Percentiles rank a stretch among this genome's conserved stretches.
Evolutionary conservation across 352 stramenopile genomes (phyloP).

Genomic region (Plasmopara muralis): DNA sequence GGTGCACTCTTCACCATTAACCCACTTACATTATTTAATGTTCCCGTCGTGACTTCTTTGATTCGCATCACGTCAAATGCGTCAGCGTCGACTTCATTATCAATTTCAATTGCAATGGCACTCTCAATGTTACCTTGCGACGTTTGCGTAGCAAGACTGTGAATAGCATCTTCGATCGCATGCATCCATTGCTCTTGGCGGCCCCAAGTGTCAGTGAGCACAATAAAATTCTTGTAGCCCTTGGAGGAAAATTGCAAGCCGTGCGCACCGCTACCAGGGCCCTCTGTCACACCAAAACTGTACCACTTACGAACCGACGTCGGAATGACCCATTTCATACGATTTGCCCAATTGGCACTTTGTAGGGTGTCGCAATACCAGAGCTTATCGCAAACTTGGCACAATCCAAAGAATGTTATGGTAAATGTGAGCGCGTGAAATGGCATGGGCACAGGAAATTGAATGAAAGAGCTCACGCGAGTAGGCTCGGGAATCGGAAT

Average conservation of each 20-base stretch:
- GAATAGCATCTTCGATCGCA: slow-evolving; percentile 71
- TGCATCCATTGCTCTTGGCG: slow-evolving; percentile 85
- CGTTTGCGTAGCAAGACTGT: slow-evolving; percentile 51
- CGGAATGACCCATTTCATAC: slow-evolving; percentile 88
- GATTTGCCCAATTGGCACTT: slow-evolving; percentile 74
- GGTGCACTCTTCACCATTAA: slow-evolving; percentile 8
- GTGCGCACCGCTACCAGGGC: slow-evolving; percentile 75
- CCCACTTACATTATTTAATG: not conserved
- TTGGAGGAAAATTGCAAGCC: slow-evolving; percentile 84
- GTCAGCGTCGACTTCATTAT: slow-evolving; percentile 81
- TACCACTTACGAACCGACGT: slow-evolving; percentile 85
- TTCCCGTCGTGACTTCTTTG: slow-evolving; percentile 17
- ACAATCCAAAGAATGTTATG: slow-evolving; percentile 78
- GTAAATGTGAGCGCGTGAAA: slow-evolving; percentile 86
- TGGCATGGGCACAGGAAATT: slow-evolving; percentile 83
- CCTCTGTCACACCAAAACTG: slow-evolving; percentile 72
- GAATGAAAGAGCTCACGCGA: slow-evolving; percentile 82
- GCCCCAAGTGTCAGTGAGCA: slow-evolving; percentile 79
- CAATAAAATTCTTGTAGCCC: slow-evolving; percentile 86
- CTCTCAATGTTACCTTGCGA: slow-evolving; percentile 58
- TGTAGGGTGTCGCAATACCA: slow-evolving; percentile 85
- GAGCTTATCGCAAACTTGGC: slow-evolving; percentile 82
- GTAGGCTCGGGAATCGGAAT: slow-evolving; percentile 83
- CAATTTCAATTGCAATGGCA: slow-evolving; percentile 80
- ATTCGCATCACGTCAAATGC: slow-evolving; percentile 65